Conservation (phyloP, 768 basidiomycete genomes). For the Tylopilus cervinicoccineus region DNA sequence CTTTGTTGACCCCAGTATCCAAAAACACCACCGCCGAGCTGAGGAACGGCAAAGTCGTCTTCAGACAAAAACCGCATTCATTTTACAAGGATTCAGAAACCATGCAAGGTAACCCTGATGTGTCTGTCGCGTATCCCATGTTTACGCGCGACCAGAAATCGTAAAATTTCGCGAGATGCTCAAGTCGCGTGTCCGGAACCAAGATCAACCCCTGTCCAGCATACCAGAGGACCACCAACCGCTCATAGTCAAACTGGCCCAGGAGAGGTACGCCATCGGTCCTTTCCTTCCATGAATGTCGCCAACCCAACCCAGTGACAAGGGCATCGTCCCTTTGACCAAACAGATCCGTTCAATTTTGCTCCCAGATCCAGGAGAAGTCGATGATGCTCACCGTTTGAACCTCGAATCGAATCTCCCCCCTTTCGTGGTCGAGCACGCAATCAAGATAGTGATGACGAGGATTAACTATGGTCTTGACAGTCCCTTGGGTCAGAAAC, state of each 20-base stretch:
- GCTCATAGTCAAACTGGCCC: conserved; percentile 75
- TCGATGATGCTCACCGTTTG: conserved; percentile 34
- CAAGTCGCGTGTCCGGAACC: conserved; percentile 45
- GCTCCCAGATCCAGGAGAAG: conserved; percentile 59
- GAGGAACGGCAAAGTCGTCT: conserved; percentile 71
- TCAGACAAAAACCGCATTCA: conserved; percentile 71
- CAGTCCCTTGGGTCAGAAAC: conserved; percentile 41
- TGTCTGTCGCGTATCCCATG: not conserved
- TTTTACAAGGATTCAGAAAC: conserved; percentile 81
- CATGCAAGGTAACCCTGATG: conserved; percentile 57
- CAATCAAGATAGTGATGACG: conserved; percentile 57
- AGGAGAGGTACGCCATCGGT: conserved; percentile 65
- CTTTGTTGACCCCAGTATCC: conserved; percentile 23
- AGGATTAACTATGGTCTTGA: conserved; percentile 85
- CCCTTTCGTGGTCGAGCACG: conserved; percentile 51
- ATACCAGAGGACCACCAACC: conserved; percentile 71
- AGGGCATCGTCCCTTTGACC: conserved; percentile 54
- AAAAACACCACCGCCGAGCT: conserved; percentile 54
- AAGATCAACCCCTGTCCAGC: conserved; percentile 46
- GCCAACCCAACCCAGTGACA: conserved; percentile 53
- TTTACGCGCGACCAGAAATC: conserved; percentile 47
- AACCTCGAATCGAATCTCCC: conserved; percentile 40
- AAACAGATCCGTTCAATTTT: conserved; percentile 71
- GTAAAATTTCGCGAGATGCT: conserved; percentile 75
- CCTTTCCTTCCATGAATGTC: not conserved